A percentile compares a stretch with the other conserved stretches of the same genome.
Evolutionary conservation across 768 basidiomycete species (phyloP).

Genomic region (Amylocystis lapponica): DNA sequence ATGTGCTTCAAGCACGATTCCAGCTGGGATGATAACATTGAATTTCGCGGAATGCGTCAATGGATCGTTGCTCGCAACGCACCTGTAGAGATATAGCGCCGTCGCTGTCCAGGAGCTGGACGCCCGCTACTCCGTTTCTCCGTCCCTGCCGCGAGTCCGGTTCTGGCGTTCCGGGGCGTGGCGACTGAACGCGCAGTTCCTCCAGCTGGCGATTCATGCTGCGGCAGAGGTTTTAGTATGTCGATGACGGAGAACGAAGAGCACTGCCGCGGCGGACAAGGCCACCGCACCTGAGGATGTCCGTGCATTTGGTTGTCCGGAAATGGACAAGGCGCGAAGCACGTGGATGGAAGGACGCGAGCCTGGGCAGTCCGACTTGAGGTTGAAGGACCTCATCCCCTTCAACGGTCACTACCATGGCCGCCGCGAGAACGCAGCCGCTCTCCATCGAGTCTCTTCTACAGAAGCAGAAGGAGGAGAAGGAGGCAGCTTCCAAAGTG

Average conservation of each 20-base stretch:
- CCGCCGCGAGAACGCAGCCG: slow-evolving; percentile 55
- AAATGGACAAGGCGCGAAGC: background rate
- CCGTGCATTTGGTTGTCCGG: background rate
- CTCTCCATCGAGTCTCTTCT: slow-evolving; percentile 86
- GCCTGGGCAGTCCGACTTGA: too few relatives aligned
- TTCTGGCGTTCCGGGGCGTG: slow-evolving; percentile 57
- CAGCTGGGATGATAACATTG: slow-evolving; percentile 35
- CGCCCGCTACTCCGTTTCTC: slow-evolving; percentile 42
- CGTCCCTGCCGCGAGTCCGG: slow-evolving; percentile 55
- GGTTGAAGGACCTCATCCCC: too few relatives aligned
- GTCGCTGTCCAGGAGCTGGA: slow-evolving; percentile 64
- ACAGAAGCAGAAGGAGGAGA: slow-evolving; percentile 82
- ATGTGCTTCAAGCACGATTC: slow-evolving; percentile 70
- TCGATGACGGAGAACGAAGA: background rate
- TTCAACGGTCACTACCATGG: too few relatives aligned
- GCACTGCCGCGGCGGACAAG: background rate
- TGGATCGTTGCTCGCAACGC: too few relatives aligned
- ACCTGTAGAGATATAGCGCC: slow-evolving; percentile 65
- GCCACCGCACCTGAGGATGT: background rate
- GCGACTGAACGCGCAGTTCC: slow-evolving; percentile 31
- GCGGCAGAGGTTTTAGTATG: background rate
- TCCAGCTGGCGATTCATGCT: slow-evolving; percentile 20
- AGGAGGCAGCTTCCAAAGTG: slow-evolving; percentile 88
- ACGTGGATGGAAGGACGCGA: too few relatives aligned
- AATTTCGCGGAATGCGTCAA: too few relatives aligned